Evolutionary conservation across 352 stramenopile species (phyloP).

Genomic region (Pythium biforme): DNA sequence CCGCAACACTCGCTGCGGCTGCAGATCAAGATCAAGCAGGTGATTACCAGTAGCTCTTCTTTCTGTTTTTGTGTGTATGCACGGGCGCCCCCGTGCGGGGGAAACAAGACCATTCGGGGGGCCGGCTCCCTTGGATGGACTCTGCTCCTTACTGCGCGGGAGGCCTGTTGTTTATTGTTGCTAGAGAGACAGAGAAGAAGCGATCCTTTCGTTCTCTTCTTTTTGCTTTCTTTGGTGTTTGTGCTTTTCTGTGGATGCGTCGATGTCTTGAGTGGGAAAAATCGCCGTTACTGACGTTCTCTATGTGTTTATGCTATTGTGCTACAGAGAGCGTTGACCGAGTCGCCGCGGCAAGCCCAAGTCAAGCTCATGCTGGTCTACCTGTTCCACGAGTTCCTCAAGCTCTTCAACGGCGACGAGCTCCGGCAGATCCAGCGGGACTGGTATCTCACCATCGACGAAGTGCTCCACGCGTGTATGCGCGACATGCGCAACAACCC

Average conservation of each 20-base stretch:
- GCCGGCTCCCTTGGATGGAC: no score
- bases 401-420: slow-evolving; percentile 65
- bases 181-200: slow-evolving; percentile 2
- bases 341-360: slow-evolving; percentile 64
- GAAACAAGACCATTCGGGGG: no score
- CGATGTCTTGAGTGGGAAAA: neutral
- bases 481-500: slow-evolving; percentile 64
- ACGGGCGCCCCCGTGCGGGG: neutral
- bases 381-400: slow-evolving; percentile 86
- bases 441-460: slow-evolving; percentile 82
- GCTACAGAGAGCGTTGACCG: slow-evolving; percentile 49
- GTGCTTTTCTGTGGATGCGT: neutral
- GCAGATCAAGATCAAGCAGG: slow-evolving; percentile 90
- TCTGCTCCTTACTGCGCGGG: no score
- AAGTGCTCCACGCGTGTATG: slow-evolving; percentile 68
- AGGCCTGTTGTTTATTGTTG: neutral
- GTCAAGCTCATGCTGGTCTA: slow-evolving; percentile 87
- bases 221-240: slow-evolving; percentile 1
- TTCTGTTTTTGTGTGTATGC: neutral
- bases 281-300: neutral
- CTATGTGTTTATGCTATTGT: slow-evolving; percentile 14
- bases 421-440: slow-evolving; percentile 61
- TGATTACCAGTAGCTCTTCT: slow-evolving; percentile 28
- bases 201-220: neutral
- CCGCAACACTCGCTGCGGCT: slow-evolving; percentile 74